Evolutionary conservation across 768 basidiomycete genomes (phyloP), one percentile per base, ranked within the genome.

Genomic region (Amylocystis lapponica): DNA sequence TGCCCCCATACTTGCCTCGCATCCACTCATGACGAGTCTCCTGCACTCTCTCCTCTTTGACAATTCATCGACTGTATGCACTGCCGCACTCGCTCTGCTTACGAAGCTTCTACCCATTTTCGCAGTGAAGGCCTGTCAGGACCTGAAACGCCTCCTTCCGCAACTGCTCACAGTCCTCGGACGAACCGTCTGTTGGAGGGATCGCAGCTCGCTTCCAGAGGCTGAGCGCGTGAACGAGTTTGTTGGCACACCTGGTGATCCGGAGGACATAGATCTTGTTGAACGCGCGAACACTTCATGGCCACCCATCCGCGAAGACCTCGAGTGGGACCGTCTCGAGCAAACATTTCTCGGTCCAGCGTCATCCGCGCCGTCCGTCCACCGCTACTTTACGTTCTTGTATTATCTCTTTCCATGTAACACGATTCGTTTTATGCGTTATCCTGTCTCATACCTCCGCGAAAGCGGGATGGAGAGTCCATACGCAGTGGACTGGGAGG

Each of bases 321-420:
- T 85, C n/a, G 56, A 70, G 16, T 90, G 88, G 88, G 64, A 78
- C 48, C 74, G 79, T 27, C 69, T 88, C 21, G 79, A 85, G 37
- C 67, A 70, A 52, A 70, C 78, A 1, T 79, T 86, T 57, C 67
- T 74, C 49, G 66, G 71, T 9, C 69, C 68, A 1, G 61, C 68
- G n/a, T 72, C 78, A 12, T 62, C 68, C 22, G 65, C 76, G 2
- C 85, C 87, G 14, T 75, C 78, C 4, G 72, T 79, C 13, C 72
- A 78, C 16, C 72, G 68, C 33, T 87, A 78, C 55, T 92, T 92
- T 65, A 82, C 83, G 2, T 74, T 74, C 34, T 68, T 96, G 48
- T 95, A 94, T 65, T 93, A 90, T 54, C 77, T 93, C 36, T 96
- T 89, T 67, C 93, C 93, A 1, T 86, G 83, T 64, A 96, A 94